These are phyloP conservation scores for Tuber melanosporum DNA, from an alignment of 495 filamentous ascomycete species.

Conservation along the genomic window DNA sequence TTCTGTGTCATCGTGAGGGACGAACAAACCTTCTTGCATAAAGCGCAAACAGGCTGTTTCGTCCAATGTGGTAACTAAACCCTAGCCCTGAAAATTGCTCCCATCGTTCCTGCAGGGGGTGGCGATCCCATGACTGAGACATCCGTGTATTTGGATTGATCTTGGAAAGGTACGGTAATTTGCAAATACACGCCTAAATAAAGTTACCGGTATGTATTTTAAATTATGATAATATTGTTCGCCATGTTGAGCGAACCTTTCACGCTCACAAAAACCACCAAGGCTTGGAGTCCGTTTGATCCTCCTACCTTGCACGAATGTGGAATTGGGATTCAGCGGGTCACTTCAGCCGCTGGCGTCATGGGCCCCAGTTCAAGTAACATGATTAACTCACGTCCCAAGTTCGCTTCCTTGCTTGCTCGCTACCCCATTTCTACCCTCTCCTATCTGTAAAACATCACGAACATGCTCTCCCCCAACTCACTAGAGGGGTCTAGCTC, in stretches of 20 bases:
- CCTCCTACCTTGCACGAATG: neutral
- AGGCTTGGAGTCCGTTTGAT: neutral
- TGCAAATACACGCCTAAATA: neutral
- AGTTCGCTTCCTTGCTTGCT: neutral
- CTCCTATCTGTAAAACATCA: neutral
- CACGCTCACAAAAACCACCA: neutral
- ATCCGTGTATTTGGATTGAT: neutral
- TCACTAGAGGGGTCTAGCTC: slow-evolving; percentile 6
- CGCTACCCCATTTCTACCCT: neutral
- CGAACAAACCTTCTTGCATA: neutral
- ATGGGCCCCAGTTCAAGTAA: slow-evolving; percentile 3
- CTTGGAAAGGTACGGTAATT: neutral
- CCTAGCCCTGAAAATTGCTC: neutral
- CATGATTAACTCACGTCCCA: neutral
- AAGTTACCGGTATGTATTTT: neutral
- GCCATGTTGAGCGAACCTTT: neutral
- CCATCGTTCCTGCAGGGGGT: neutral
- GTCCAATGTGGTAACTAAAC: neutral
- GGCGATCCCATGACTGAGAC: neutral
- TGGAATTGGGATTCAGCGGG: slow-evolving; percentile 15
- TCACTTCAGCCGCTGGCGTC: slow-evolving; percentile 32
- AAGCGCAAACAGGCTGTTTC: neutral
- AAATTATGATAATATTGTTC: neutral
- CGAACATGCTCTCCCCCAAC: slow-evolving; percentile 21
- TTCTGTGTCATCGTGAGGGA: neutral